phyloP scores from a whole-genome alignment of 805 yeast genomes.

The Candida railenensis region DNA sequence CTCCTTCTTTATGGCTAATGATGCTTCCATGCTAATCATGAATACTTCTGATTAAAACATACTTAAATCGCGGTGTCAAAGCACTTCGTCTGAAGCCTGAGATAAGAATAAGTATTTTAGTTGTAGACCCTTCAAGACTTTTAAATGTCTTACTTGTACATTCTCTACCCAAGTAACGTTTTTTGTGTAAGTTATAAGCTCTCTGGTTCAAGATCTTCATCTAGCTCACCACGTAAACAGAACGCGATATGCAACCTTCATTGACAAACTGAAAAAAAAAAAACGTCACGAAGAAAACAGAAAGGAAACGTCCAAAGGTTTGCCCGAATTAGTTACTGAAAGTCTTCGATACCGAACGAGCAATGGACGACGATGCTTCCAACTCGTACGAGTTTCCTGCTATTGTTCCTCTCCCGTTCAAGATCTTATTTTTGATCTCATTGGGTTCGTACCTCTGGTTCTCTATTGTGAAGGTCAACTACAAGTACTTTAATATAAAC shows the following conservation, averaged over 20 bases:
- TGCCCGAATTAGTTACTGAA: too few species aligned
- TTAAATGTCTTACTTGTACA: too few species aligned
- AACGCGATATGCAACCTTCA: too few species aligned
- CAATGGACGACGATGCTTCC: neutral
- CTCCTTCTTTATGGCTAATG: conserved; percentile 35
- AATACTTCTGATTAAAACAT: conserved; percentile 43
- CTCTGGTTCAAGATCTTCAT: too few species aligned
- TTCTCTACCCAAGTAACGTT: neutral
- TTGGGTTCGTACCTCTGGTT: conserved; percentile 57
- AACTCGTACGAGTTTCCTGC: neutral
- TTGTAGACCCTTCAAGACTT: neutral
- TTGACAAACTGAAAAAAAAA: too few species aligned
- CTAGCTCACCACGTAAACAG: too few species aligned
- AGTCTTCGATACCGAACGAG: too few species aligned
- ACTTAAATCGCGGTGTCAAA: conserved; percentile 24
- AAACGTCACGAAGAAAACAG: too few species aligned
- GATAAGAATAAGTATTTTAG: neutral
- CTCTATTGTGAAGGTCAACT: conserved; percentile 39
- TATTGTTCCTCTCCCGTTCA: conserved; percentile 36
- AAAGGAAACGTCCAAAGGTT: too few species aligned
- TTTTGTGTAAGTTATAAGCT: neutral
- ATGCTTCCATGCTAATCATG: conserved; percentile 68
- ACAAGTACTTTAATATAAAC: conserved; percentile 39
- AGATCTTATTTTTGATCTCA: conserved; percentile 49
- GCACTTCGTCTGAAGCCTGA: conserved; percentile 36